Evolutionary conservation across 2,329 filamentous ascomycete genomes (phyloP), one percentile per base, ranked within the genome.

Genomic region (Fusarium longipes): DNA sequence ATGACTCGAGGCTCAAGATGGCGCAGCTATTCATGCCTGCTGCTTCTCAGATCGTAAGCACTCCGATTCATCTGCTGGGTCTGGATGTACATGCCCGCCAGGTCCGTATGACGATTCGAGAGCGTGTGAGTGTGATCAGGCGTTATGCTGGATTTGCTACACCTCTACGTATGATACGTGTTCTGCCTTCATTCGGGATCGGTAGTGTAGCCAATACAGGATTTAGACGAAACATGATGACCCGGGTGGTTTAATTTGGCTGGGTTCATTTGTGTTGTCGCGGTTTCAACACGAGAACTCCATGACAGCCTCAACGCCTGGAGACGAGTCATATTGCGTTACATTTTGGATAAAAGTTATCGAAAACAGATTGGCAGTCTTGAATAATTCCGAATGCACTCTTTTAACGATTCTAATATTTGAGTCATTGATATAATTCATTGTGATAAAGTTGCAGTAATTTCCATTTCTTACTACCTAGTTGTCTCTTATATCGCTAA

Each of bases 181-280:
- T 65, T 15, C 32, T 73, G 5, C 70, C 70, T 3, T 71, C 68
- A 0, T 73, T 70, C 56, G 70, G 70, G 2, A 64, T 73, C 12
- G 70, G 70, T 0, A 70, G 66, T 11, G 63, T 73, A 6, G 70
- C 70, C 33, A 73, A 73, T n/a, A 73, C 69, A 2, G 53, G 67
- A 0, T 70, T 68, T n/a, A 57, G 70, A 35, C 70, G 50, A 27
- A 71, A 47, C 7, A 68, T 73, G 63, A 62, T 72, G 58, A 22
- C 57, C 1, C 42, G 18, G 8, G 62, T 64, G 7, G 48, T 61
- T 53, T 70, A 27, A 69, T 8, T 2, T 44, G 32, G 3, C 20
- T 6, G 33, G 44, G 27, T 22, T 22, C 1, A n/a, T 51, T 54
- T 38, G 20, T 35, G 55, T 50, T 60, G 33, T 42, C 27, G 29